Evolutionary conservation across 441 rosid species (phyloP).

Genomic region (Syzygium malaccense): DNA sequence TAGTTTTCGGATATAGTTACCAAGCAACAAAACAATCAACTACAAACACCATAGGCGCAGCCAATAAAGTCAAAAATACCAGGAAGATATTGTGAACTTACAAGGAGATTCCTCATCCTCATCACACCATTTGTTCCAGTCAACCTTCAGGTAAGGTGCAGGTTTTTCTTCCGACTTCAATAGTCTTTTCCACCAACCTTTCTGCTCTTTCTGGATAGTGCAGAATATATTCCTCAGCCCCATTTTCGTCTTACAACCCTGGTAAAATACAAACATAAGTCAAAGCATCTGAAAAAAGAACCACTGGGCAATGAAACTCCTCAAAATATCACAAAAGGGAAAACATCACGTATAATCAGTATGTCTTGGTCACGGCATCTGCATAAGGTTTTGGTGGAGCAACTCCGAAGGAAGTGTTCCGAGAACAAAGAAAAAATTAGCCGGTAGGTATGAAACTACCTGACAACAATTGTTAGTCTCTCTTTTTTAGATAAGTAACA

Average conservation of each 20-base stretch:
- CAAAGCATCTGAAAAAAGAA: not conserved
- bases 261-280: constrained; percentile 8
- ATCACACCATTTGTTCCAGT: constrained; percentile 98
- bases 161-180: constrained; percentile 79
- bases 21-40: not conserved
- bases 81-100: constrained; percentile 27
- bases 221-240: constrained; percentile 86
- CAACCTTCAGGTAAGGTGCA: constrained; percentile 95
- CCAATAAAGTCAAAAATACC: not conserved
- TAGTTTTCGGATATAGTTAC: not conserved
- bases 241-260: constrained; percentile 69
- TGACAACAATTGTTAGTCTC: not conserved
- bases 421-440: not conserved
- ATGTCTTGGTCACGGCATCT: not conserved
- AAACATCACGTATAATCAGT: not conserved
- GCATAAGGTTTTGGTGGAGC: not conserved
- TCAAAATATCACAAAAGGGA: not conserved
- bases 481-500: not conserved
- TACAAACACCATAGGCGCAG: not conserved
- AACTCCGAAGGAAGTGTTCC: not conserved
- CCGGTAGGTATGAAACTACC: not conserved
- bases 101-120: constrained; percentile 69
- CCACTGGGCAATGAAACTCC: not conserved
- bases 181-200: constrained; percentile 88
- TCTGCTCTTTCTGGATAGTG: constrained; percentile 72